phyloP scores from a whole-genome alignment of 106 monocot species.

The Acanthochlamys bracteata region DNA sequence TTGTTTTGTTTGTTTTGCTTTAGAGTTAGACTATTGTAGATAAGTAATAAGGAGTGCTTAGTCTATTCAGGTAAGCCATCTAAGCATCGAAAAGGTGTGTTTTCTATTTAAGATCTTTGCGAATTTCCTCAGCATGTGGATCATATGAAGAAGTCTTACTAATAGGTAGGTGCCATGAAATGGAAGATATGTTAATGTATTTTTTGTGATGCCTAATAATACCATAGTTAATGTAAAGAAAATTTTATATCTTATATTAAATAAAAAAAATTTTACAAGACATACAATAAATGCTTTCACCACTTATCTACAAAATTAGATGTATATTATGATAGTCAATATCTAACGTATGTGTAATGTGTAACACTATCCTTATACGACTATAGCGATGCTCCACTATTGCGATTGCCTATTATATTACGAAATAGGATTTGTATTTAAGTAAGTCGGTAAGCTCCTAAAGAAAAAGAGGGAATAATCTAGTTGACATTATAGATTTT shows the following conservation, averaged over 20 bases:
- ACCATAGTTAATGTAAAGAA: too few species aligned
- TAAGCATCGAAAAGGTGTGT: constrained; percentile 80
- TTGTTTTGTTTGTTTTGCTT: neutral
- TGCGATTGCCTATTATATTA: too few species aligned
- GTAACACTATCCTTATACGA: too few species aligned
- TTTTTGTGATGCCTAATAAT: too few species aligned
- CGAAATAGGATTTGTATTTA: neutral
- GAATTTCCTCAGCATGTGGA: neutral
- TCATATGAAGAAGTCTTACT: neutral
- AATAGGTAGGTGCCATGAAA: neutral
- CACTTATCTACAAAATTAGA: too few species aligned
- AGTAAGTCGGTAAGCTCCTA: constrained; percentile 44
- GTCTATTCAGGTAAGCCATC: constrained; percentile 70
- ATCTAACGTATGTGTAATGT: too few species aligned
- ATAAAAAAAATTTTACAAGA: too few species aligned
- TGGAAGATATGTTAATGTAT: too few species aligned
- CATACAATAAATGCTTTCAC: too few species aligned
- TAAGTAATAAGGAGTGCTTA: constrained; percentile 61
- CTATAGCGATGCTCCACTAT: too few species aligned
- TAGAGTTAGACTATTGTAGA: constrained; percentile 59
- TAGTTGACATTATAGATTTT: constrained; percentile 1
- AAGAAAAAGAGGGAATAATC: constrained; percentile 59
- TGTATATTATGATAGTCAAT: too few species aligned
- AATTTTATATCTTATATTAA: too few species aligned
- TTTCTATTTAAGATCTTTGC: neutral